phyloP scores from a whole-genome alignment of 345 rosid genomes.

The Dipteronia dyeriana region DNA sequence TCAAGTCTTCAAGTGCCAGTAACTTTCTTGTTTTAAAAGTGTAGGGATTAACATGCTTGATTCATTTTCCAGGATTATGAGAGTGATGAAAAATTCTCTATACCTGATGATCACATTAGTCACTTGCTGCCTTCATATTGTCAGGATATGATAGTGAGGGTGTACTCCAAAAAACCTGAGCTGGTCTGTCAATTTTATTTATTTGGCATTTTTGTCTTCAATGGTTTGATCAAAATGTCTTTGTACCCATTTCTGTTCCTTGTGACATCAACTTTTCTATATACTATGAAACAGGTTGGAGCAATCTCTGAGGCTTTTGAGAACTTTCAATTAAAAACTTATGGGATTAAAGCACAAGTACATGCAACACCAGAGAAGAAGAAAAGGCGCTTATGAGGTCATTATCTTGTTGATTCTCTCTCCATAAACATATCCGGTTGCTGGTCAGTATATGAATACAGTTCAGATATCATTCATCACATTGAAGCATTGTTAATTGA shows the following conservation, averaged over 20 bases:
- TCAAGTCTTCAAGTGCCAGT: background rate
- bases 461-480: constrained; percentile 6
- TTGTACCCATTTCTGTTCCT: background rate
- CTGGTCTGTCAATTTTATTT: constrained; percentile 49
- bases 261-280: constrained; percentile 12
- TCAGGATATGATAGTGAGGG: constrained; percentile 95
- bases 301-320: constrained; percentile 87
- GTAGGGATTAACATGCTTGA: constrained; percentile 4
- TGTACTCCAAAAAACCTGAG: constrained; percentile 83
- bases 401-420: background rate
- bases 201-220: background rate
- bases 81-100: constrained; percentile 70
- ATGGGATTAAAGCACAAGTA: constrained; percentile 88
- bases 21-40: background rate
- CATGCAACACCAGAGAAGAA: constrained; percentile 90
- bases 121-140: constrained; percentile 81
- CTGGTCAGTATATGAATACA: background rate
- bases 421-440: background rate
- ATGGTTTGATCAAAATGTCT: background rate
- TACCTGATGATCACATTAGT: constrained; percentile 74
- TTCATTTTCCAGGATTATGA: constrained; percentile 72
- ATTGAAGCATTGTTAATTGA: background rate
- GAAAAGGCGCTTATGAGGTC: constrained; percentile 60
- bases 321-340: constrained; percentile 80
- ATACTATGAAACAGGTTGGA: constrained; percentile 56